A percentile compares a stretch with the other conserved stretches of the same genome.
These are phyloP conservation scores for Tylopilus felleus DNA, from an alignment of 768 basidiomycete species.

Conservation along the genomic window DNA sequence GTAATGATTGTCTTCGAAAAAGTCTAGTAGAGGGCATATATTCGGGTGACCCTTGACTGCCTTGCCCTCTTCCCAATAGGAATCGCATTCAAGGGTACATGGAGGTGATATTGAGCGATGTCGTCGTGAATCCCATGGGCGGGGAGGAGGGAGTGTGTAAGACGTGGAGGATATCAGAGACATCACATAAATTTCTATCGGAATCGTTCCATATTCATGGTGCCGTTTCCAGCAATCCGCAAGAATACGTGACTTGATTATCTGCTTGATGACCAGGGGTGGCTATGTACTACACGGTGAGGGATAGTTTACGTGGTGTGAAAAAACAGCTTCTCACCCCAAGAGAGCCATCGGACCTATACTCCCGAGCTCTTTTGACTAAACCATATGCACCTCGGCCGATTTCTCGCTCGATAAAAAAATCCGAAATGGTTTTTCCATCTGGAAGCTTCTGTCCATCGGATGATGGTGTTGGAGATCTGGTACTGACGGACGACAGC, in stretches of 20 bases:
- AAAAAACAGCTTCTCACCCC: constrained; percentile 59
- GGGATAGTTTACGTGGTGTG: background rate
- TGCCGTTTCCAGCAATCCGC: constrained; percentile 99
- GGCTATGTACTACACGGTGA: constrained; percentile 52
- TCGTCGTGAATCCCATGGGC: constrained; percentile 83
- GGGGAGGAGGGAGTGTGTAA: constrained; percentile 71
- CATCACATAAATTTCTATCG: constrained; percentile 97
- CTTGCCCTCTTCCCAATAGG: constrained; percentile 66
- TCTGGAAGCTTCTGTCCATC: constrained; percentile 37
- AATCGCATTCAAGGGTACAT: constrained; percentile 10
- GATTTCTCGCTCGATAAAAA: constrained; percentile 81
- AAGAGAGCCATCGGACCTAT: constrained; percentile 65
- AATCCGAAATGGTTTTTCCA: constrained; percentile 78
- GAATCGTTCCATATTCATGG: constrained; percentile 90
- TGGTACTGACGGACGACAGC: constrained; percentile 57
- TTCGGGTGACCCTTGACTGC: constrained; percentile 89
- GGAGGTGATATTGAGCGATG: constrained; percentile 21
- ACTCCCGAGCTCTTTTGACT: constrained; percentile 86
- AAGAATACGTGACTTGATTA: constrained; percentile 96
- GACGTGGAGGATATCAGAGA: constrained; percentile 80
- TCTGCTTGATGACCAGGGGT: constrained; percentile 92
- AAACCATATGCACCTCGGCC: constrained; percentile 95
- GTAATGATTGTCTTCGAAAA: constrained; percentile 94
- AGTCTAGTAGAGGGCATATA: constrained; percentile 91
- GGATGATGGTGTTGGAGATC: constrained; percentile 57